These are phyloP conservation scores for Populus tomentosa DNA, from an alignment of 441 rosid species.

Conservation along the genomic window DNA sequence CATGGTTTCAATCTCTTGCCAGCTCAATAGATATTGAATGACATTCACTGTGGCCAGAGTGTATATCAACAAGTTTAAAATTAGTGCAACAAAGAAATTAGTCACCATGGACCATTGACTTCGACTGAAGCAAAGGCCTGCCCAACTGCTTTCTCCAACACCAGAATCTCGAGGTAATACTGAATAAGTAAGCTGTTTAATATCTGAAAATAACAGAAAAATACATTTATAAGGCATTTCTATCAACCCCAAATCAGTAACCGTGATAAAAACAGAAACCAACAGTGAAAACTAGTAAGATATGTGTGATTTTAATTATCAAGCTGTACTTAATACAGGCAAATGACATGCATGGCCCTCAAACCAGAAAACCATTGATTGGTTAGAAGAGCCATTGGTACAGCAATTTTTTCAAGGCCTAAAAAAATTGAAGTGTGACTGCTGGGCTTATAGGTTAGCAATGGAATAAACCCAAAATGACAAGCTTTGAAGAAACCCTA, in stretches of 20 bases:
- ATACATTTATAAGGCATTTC: slow-evolving; percentile 12
- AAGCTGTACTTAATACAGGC: neutral
- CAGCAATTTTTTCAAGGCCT: slow-evolving; percentile 1
- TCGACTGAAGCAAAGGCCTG: slow-evolving; percentile 71
- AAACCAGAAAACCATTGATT: neutral
- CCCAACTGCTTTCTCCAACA: slow-evolving; percentile 72
- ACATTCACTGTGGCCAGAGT: neutral
- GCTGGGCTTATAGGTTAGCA: neutral
- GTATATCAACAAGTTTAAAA: neutral
- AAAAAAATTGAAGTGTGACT: neutral
- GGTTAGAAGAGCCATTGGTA: neutral
- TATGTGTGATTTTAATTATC: neutral
- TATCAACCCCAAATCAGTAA: neutral
- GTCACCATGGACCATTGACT: slow-evolving; percentile 58
- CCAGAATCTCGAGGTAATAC: slow-evolving; percentile 61
- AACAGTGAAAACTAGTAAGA: neutral
- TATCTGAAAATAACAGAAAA: slow-evolving; percentile 38
- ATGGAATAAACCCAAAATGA: neutral
- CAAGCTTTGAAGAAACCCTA: neutral
- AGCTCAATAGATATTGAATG: neutral
- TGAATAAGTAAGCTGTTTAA: slow-evolving; percentile 48
- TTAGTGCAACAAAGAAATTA: neutral
- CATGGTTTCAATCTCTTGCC: neutral
- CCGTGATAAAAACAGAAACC: neutral
- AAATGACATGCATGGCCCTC: neutral